Base-by-base conservation (phyloP, 768 basidiomycete genomes). In the Leccinum rimulosum region DNA sequence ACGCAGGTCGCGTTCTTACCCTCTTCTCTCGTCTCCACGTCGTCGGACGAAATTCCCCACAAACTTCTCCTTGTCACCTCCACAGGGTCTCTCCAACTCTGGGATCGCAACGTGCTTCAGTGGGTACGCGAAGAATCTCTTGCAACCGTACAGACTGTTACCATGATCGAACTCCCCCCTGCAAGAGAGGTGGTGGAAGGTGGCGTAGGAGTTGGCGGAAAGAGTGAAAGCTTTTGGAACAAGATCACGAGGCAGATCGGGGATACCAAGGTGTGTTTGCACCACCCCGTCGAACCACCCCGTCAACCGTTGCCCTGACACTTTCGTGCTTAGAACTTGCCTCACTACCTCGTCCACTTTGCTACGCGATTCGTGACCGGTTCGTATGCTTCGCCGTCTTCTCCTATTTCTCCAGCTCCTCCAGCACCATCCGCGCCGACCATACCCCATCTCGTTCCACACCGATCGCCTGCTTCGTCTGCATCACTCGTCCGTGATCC, bases 91-190 rank as follows among this genome's bases (percentile, higher is more conserved):
- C 66, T 95, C 28, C 89, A 94, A 64, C 73, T 88, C 9, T 92
- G 92, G 89, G 75, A 84, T 50, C 79, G 82, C 25, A 77, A 83
- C 30, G 67, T 77, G 36, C 74, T 84, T 30, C 77, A 81, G 30
- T 96, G 93, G 93, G 82, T 81, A 0, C 80, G 94, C 51, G 94
- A 96, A 68, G 95, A 98, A 68, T 80, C 84, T 2, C 77, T 96
- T 10, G 77, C 91, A 0, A 77, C 83, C 2, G 79, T 91, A 52
- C 73, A 79, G 25, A 80, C 81, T 0, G 85, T 87, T 1, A 82
- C 86, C 54, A 85, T 94, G 57, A 82, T 94, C 22, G 91, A 93
- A 63, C 80, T 96, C 15, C 91, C 91, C 0, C 89, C 91, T 70
- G 66, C 65, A 8, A 62, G 57, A 45, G 73, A 76, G 17, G 72